Evolutionary conservation across 768 basidiomycete genomes (phyloP).

Genomic region (Mycena pura): DNA sequence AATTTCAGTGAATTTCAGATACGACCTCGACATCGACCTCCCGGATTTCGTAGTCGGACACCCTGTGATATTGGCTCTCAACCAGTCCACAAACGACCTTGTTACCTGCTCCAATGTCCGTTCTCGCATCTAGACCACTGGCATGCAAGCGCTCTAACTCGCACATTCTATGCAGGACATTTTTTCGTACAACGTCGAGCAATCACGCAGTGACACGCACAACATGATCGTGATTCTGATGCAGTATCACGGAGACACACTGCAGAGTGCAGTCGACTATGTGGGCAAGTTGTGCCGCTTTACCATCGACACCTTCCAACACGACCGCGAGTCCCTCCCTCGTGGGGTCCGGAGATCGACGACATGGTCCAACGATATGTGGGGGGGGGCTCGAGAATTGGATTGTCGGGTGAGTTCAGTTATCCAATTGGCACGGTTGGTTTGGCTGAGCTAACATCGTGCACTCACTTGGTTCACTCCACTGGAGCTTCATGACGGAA

Average conservation of each 20-base stretch:
- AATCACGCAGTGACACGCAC: constrained; percentile 70
- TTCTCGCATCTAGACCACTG: neutral
- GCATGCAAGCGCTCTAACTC: constrained; percentile 1
- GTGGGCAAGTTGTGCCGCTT: constrained; percentile 67
- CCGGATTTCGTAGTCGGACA: constrained; percentile 76
- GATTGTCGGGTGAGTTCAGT: constrained; percentile 71
- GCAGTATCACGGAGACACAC: constrained; percentile 58
- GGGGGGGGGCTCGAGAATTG: constrained; percentile 69
- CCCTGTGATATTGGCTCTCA: constrained; percentile 64
- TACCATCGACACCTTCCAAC: constrained; percentile 59
- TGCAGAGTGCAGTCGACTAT: constrained; percentile 69
- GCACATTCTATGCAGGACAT: constrained; percentile 60
- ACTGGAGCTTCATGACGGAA: no score
- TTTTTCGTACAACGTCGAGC: constrained; percentile 79
- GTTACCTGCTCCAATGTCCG: constrained; percentile 86
- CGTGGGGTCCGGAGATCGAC: constrained; percentile 69
- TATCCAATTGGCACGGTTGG: no score
- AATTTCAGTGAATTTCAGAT: constrained; percentile 43
- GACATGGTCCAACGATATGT: constrained; percentile 65
- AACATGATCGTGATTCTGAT: constrained; percentile 80
- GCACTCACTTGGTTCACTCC: no score
- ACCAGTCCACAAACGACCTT: constrained; percentile 75
- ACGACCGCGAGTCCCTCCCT: constrained; percentile 54
- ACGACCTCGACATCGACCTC: constrained; percentile 70
- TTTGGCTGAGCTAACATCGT: no score